These are phyloP conservation scores for Phytophthora podocarpi DNA, from an alignment of 352 stramenopile genomes.

Conservation along the genomic window DNA sequence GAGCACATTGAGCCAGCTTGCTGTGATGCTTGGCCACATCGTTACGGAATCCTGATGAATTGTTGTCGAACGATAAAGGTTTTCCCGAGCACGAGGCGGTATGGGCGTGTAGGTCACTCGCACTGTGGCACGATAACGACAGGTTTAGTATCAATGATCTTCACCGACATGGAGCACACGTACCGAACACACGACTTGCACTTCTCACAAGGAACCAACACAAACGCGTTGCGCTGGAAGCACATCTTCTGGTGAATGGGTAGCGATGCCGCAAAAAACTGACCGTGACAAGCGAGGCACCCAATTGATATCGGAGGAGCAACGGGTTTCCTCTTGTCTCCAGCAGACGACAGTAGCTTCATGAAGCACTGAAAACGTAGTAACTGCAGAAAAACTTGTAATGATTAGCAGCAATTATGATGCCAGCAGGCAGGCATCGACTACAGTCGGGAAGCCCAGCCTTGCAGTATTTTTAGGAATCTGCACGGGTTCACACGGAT, in stretches of 20 bases:
- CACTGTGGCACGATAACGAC: slow-evolving; percentile 16
- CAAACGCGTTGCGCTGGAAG: slow-evolving; percentile 67
- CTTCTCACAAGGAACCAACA: slow-evolving; percentile 47
- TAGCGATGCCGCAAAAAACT: slow-evolving; percentile 70
- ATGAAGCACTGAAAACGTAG: slow-evolving; percentile 2
- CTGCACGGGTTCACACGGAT: slow-evolving; percentile 3
- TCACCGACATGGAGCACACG: background rate
- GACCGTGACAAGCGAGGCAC: slow-evolving; percentile 54
- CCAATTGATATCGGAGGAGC: slow-evolving; percentile 32
- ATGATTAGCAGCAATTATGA: background rate
- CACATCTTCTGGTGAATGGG: slow-evolving; percentile 75
- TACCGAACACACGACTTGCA: slow-evolving; percentile 46
- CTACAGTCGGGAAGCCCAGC: background rate
- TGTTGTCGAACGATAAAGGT: background rate
- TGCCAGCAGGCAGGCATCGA: too few relatives aligned
- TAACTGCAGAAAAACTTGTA: slow-evolving; percentile 6
- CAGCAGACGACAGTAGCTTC: slow-evolving; percentile 2
- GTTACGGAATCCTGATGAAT: background rate
- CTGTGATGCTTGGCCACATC: background rate
- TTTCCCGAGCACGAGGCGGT: slow-evolving; percentile 23
- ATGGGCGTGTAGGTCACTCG: slow-evolving; percentile 33
- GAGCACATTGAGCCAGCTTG: background rate
- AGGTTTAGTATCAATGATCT: background rate
- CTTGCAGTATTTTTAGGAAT: slow-evolving; percentile 34
- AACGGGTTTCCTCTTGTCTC: background rate